Base-by-base conservation (phyloP, 768 basidiomycete genomes). In the Agrocybe chaxingu region DNA sequence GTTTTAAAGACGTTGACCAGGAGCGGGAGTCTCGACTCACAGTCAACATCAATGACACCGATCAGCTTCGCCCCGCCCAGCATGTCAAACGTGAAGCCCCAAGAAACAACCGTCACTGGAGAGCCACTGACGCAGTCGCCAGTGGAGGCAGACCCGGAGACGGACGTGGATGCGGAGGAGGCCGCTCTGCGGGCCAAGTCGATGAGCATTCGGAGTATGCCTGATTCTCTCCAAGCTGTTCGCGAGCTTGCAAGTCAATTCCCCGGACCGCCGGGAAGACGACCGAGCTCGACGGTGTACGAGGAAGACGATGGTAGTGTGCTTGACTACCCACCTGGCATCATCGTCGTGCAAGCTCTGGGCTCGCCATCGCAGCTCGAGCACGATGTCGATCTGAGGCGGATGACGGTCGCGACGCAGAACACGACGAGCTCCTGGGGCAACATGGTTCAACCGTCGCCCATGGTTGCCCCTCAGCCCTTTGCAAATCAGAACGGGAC, bases 231-330 rank as follows among this genome's bases (percentile, higher is more conserved):
- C 19, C 65, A 69, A 56, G 67, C 73, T 13, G 73, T 84, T 32
- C 75, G 73, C 13, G 78, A 80, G 33, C 67, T 84, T 47, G 72
- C 80, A 4, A 54, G 63, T 35, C 77, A 76, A 62, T 86, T 85
- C 66, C 81, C 84, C 34, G 70, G 65, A 10, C 69, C 77, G 44
- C 80, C 79, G 4, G 61, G 67, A 24, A 24, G 24, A 24, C 24
- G 24, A 24, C 24, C 24, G 24, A 24, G 24, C 1, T 24, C 24
- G 24, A 24, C 51, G 12, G 36, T 38, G 38, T 52, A 49, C 52
- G 56, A 54, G 32, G 52, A 47, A 19, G 52, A 52, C n/a, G 54
- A 55, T 30, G 38, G 52, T 8, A 37, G 50, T 16, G 56, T 50
- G 38, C 45, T 47, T 1, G 39, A 51, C 8, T 55, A 55, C 31